Base-by-base conservation (phyloP, 305 asterid genomes). In the Plantago rigida region DNA sequence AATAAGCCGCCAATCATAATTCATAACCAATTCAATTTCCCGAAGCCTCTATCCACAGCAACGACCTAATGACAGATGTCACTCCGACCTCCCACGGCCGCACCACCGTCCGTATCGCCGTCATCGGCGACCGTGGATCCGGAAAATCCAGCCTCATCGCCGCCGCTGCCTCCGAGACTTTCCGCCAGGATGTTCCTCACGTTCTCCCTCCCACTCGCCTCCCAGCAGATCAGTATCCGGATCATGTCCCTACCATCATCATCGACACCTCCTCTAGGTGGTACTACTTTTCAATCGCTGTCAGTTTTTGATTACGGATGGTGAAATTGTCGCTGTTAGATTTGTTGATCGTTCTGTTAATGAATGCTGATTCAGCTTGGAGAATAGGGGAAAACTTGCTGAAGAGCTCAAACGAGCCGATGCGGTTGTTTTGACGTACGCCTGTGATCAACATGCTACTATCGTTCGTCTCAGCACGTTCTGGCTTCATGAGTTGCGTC, bases 401-500 rank as follows among this genome's bases (percentile, higher is more conserved):
- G 99, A 92, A 73, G 99, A 89, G 76, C 56, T 92, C 84, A 92
- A 86, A 87, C 89, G 95, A 56, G 95, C 95, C 13, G 97, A 92
- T 82, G 88, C 87, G 45, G 95, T 89, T 6, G 94, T 92, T 64
- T 39, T 92, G 81, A 87, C 99, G 22, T 87, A 89, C 77, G 97
- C 99, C 69, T 92, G 96, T 74, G 99, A 89, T 77, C 97, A 89
- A 75, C 94, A 87, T 61, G 65, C 83, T 57, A 79, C 96, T 5
- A 81, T 92, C 49, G 84, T 81, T 82, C 97, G 97, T 64, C 82
- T 92, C 67, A 77, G 80, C 68, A 75, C 95, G 28, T 88, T 84
- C 82, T 92, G 99, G 99, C 93, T 92, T 77, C 81, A 74, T n/a
- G 97, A 87, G 77, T 86, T 92, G 64, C 95, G 95, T 14, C 76